Conservation (phyloP, 2,329 filamentous ascomycete genomes). For the Thyridium curvatum region DNA sequence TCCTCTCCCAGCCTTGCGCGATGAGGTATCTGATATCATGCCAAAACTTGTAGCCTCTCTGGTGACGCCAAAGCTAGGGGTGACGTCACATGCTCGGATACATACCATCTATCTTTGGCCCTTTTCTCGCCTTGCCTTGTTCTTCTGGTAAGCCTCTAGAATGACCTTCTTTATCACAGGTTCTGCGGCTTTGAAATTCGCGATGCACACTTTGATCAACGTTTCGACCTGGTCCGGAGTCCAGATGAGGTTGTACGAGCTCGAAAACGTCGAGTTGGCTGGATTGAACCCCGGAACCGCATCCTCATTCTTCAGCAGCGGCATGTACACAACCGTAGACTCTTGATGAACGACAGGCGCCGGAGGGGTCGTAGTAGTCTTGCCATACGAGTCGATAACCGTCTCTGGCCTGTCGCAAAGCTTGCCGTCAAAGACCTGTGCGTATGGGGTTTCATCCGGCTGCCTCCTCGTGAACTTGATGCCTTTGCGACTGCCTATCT, state of each 20-base stretch:
- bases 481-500: conserved; percentile 2
- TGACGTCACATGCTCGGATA: no score
- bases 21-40: no score
- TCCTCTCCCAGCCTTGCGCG: no score
- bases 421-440: conserved; percentile 4
- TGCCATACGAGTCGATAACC: conserved; percentile 5
- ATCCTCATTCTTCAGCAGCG: conserved; percentile 4
- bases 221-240: conserved; percentile 5
- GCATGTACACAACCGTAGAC: conserved; percentile 2
- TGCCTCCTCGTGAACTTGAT: conserved; percentile 2
- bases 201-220: conserved; percentile 3
- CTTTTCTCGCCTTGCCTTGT: conserved; percentile 1
- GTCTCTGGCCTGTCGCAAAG: conserved; percentile 3
- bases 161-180: conserved; percentile 3
- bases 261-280: conserved; percentile 1
- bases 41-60: no score
- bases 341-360: not conserved
- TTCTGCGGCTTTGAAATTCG: conserved; percentile 3
- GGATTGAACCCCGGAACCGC: conserved; percentile 2
- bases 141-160: conserved; percentile 1
- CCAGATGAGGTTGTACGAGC: conserved; percentile 4
- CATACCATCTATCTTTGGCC: no score
- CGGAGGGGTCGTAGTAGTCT: conserved; percentile 1
- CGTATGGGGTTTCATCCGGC: conserved; percentile 1
- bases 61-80: no score